These are phyloP conservation scores for Lipomyces yamadae DNA, from an alignment of 805 yeast genomes.

Conservation along the genomic window DNA sequence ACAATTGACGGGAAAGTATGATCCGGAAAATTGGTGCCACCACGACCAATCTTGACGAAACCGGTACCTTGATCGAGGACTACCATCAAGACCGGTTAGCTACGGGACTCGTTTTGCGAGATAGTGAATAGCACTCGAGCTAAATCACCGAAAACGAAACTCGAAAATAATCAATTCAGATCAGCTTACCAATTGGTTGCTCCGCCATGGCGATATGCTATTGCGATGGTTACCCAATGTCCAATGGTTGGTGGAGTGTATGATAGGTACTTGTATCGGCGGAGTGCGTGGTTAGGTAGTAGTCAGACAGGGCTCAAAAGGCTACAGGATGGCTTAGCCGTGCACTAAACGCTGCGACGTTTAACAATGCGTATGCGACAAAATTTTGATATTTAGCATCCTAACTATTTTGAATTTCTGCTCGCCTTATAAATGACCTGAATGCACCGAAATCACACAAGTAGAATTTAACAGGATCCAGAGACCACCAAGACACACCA, in stretches of 20 bases:
- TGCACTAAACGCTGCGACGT: neutral
- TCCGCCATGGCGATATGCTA: constrained; percentile 39
- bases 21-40: constrained; percentile 96
- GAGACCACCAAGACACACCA: neutral
- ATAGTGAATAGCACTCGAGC: neutral
- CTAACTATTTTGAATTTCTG: neutral
- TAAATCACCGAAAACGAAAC: neutral
- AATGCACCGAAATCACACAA: too few species aligned
- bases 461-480: too few species aligned
- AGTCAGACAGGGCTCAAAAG: too few species aligned
- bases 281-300: too few species aligned
- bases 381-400: neutral
- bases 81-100: constrained; percentile 39
- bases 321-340: neutral
- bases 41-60: constrained; percentile 73
- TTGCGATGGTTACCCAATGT: neutral
- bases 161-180: neutral
- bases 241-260: neutral
- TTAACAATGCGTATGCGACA: neutral
- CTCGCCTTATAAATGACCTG: neutral
- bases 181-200: constrained; percentile 44
- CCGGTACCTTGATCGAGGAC: constrained; percentile 99
- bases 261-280: neutral
- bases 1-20: constrained; percentile 96
- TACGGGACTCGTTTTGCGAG: neutral